These are phyloP conservation scores for Sindora glabra DNA, from an alignment of 306 rosid genomes.

Conservation along the genomic window DNA sequence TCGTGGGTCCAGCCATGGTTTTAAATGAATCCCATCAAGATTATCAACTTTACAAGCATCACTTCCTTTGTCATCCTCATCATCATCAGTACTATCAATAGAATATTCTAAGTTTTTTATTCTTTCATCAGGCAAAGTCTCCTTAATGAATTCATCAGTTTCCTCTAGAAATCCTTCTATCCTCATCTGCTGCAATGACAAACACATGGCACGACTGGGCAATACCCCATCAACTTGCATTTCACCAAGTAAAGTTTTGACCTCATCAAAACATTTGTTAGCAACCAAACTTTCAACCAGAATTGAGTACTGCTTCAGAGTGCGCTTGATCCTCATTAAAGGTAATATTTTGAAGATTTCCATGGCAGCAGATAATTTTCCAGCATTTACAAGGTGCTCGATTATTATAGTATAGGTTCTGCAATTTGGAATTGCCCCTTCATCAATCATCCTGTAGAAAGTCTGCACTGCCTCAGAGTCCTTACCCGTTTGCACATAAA, in stretches of 20 bases:
- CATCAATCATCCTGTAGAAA: constrained; percentile 52
- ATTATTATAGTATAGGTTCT: constrained; percentile 60
- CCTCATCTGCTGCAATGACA: constrained; percentile 38
- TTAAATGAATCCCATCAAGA: constrained; percentile 30
- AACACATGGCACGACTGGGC: constrained; percentile 46
- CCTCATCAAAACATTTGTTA: constrained; percentile 39
- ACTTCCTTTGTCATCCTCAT: constrained; percentile 12
- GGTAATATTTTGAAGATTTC: constrained; percentile 55
- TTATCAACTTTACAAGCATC: constrained; percentile 17
- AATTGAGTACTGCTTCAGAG: constrained; percentile 46
- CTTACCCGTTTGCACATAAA: constrained; percentile 44
- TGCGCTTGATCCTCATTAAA: constrained; percentile 59
- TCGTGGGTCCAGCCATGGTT: constrained; percentile 78
- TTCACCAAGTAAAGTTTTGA: constrained; percentile 42
- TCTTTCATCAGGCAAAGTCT: constrained; percentile 41
- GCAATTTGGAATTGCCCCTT: constrained; percentile 60
- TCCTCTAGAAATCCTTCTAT: constrained; percentile 49
- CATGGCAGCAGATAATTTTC: constrained; percentile 38
- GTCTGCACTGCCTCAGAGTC: constrained; percentile 43
- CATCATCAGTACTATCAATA: constrained; percentile 31
- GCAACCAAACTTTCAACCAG: constrained; percentile 42
- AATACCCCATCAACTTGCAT: constrained; percentile 65
- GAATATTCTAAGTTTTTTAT: constrained; percentile 35
- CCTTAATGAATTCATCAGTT: constrained; percentile 31
- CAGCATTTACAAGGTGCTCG: constrained; percentile 59